Base-by-base conservation (phyloP, 805 yeast genomes). In the Candida coleopterorum region DNA sequence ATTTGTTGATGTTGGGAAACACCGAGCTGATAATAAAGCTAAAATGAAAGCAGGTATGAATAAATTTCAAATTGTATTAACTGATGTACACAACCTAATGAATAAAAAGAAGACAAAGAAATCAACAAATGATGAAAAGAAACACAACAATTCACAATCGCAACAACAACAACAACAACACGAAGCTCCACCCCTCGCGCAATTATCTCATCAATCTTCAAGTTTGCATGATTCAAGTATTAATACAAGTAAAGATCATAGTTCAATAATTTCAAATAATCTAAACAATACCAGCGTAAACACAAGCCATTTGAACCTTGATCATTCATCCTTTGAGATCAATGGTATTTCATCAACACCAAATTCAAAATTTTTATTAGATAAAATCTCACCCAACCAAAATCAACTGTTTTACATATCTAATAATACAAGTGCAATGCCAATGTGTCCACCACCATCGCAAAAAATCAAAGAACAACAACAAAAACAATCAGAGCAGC, bases 11-110 rank as follows among this genome's bases (percentile, higher is more conserved):
- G 27, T 10, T 10, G 26, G 33, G 7, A 35, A 35, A 28, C 23
- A 17, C 4, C 17, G 32, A 24, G 38, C 38, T 18, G 32, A 34
- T 9, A 53, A 49, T 33, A 55, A 49, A 37, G 45, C 55, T 2
- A 57, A 59, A 32, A 58, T 57, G 61, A 60, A 62, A 45, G 60
- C 64, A 9, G 68, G 68, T 10, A 58, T 65, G 60, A 64, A 64
- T 45, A 65, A 65, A 48, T 70, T 70, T 46, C 75, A 70, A 48
- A 68, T 70, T 40, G 69, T 69, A 3, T 60, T 70, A 35, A 56
- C 72, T 4, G 74, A 69, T 45, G 63, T 68, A 3, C 53, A 53
- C 26, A 48, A 48, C 5, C 42, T 53, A 25, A 51, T 53, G 54
- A 53, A 53, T 42, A 47, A 42, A 15, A 49, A 47, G 41, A 38